Conservation (phyloP, 2,329 filamentous ascomycete genomes). For the Fusarium mexicanum region DNA sequence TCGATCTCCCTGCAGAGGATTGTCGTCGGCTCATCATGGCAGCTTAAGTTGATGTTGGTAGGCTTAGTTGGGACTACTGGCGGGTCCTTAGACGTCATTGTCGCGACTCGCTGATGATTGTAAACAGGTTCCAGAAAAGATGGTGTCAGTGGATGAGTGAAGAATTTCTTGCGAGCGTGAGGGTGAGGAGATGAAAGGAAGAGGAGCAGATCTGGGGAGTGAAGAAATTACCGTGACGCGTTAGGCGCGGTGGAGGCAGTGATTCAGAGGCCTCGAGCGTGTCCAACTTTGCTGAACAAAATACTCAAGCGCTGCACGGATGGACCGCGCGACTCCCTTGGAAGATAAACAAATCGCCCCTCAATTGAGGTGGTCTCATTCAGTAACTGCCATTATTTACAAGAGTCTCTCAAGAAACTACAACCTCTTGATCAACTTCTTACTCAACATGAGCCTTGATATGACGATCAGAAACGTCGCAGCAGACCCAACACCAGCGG, state of each 20-base stretch:
- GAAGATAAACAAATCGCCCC: fast-evolving
- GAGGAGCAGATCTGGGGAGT: too few species aligned
- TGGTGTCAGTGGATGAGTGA: not conserved
- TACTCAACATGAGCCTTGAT: not conserved
- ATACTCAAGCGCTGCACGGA: fast-evolving
- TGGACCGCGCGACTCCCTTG: fast-evolving
- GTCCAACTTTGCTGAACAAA: not conserved
- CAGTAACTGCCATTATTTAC: too few species aligned
- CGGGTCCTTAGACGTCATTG: not conserved
- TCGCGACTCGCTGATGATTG: not conserved
- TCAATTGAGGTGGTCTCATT: too few species aligned
- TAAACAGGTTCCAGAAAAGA: not conserved
- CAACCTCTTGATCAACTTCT: not conserved
- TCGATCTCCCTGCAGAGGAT: not conserved
- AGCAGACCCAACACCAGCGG: not conserved
- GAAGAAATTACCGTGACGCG: too few species aligned
- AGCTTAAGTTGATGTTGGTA: too few species aligned
- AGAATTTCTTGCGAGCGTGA: too few species aligned
- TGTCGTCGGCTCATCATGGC: not conserved
- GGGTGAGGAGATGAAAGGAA: too few species aligned
- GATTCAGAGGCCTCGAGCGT: not conserved
- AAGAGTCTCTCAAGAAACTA: fast-evolving
- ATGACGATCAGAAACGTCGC: not conserved
- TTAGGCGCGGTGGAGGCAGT: too few species aligned
- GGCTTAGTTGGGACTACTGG: too few species aligned